Evolutionary conservation across 2,329 filamentous ascomycete species (phyloP).

Genomic region (Rhexocercosporidium sp.): DNA sequence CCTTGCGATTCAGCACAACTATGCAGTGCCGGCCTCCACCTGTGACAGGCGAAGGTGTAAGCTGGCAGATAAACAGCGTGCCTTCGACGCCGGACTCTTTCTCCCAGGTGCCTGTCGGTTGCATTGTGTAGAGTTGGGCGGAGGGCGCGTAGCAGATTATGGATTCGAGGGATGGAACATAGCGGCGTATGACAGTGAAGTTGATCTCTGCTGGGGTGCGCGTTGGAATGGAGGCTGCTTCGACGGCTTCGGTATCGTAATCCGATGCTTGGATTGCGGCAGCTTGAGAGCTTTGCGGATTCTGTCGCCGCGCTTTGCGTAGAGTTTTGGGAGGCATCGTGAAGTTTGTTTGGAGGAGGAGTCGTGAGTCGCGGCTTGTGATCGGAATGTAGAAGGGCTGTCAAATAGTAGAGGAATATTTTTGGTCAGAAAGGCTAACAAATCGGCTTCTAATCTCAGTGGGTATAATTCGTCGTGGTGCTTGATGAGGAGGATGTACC

Average conservation of each 20-base stretch:
- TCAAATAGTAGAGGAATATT: background rate
- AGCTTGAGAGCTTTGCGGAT: slow-evolving; percentile 44
- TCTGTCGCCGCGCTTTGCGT: slow-evolving; percentile 43
- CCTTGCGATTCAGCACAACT: slow-evolving; percentile 75
- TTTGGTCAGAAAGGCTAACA: background rate
- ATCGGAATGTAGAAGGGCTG: too few species aligned
- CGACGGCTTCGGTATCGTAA: slow-evolving; percentile 55
- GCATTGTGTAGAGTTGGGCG: slow-evolving; percentile 84
- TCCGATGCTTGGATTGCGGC: slow-evolving; percentile 52
- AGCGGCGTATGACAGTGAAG: slow-evolving; percentile 79
- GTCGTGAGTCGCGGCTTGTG: background rate
- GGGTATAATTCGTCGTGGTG: background rate
- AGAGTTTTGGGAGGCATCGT: slow-evolving; percentile 20
- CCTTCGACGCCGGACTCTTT: slow-evolving; percentile 81
- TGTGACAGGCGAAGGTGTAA: slow-evolving; percentile 48
- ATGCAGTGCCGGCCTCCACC: slow-evolving; percentile 56
- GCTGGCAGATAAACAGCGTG: slow-evolving; percentile 84
- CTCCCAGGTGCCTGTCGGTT: slow-evolving; percentile 74
- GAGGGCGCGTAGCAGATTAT: slow-evolving; percentile 85
- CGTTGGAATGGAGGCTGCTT: slow-evolving; percentile 47
- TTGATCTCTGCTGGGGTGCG: slow-evolving; percentile 86
- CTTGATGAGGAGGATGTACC: background rate
- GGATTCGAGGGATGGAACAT: slow-evolving; percentile 73
- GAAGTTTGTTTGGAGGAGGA: background rate
- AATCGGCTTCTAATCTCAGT: background rate